Base-by-base conservation (phyloP, 352 stramenopile species). In the Proteromonas lacertae region DNA sequence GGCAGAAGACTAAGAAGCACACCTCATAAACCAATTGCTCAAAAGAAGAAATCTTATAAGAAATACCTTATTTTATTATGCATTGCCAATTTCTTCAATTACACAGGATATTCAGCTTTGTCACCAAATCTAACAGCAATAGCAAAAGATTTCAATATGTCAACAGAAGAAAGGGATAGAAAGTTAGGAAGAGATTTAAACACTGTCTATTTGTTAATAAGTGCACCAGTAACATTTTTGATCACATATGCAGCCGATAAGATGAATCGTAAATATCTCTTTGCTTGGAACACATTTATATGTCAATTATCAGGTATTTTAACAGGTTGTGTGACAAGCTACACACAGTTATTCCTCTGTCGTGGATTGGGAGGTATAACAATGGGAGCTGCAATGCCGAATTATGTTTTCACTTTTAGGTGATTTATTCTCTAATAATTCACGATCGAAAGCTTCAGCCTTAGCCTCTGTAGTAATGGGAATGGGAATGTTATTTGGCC, bases 71-170 rank as follows among this genome's bases (percentile, higher is more conserved):
- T n/a, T n/a, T n/a, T n/a, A n/a, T n/a, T n/a, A n/a, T n/a, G n/a
- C n/a, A n/a, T n/a, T n/a, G n/a, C n/a, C n/a, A n/a, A n/a, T n/a
- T n/a, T n/a, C n/a, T n/a, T n/a, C n/a, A n/a, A n/a, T n/a, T n/a
- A n/a, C n/a, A n/a, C n/a, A n/a, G n/a, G n/a, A n/a, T n/a, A n/a
- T n/a, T n/a, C n/a, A n/a, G n/a, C n/a, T n/a, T n/a, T 58, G 17
- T 31, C 48, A 8, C 51, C 51, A 25, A 49, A 52, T 32, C 38
- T 58, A 9, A 54, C 50, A 17, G 25, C 35, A 20, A 50, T 59
- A 8, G 51, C 48, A 14, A n/a, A 35, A 12, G 51, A 58, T 10
- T 59, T 59, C 25, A 43, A 43, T 26, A 59, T 56, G 29, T 19
- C 30, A 12, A 48, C 46, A 23, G 17, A 19, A 14, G 19, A 50